Percentiles rank a stretch among this genome's conserved stretches.
Conservation (phyloP, 2,329 filamentous ascomycete genomes). For the Juglanconis juglandina region DNA sequence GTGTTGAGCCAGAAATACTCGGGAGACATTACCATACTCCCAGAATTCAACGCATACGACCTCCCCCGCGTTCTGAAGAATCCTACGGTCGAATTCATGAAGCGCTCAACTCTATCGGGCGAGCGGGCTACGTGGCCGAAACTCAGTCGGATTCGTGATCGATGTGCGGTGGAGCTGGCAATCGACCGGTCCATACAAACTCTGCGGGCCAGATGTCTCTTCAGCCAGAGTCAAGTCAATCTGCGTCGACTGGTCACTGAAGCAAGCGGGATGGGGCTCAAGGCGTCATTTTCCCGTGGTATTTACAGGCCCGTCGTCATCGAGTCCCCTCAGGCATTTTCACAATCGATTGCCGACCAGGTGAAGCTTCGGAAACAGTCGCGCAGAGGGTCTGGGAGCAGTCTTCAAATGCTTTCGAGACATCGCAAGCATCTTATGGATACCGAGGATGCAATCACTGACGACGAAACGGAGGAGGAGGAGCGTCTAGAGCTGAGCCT, state of each 20-base stretch:
- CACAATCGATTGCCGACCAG: neutral
- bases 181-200: constrained; percentile 71
- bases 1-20: constrained; percentile 89
- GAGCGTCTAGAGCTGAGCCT: constrained; percentile 24
- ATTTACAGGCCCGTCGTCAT: constrained; percentile 20
- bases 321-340: constrained; percentile 7
- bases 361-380: constrained; percentile 23
- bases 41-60: constrained; percentile 70
- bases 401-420: constrained; percentile 37
- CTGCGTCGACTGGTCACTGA: constrained; percentile 45
- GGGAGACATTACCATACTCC: constrained; percentile 91
- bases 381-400: constrained; percentile 50
- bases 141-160: constrained; percentile 77
- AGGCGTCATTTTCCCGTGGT: constrained; percentile 7
- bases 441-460: constrained; percentile 36
- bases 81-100: constrained; percentile 83
- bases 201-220: constrained; percentile 65
- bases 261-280: constrained; percentile 26
- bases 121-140: constrained; percentile 92
- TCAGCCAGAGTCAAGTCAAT: constrained; percentile 63
- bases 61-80: constrained; percentile 78
- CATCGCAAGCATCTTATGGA: constrained; percentile 33
- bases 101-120: constrained; percentile 70
- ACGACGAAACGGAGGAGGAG: constrained; percentile 28
- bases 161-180: constrained; percentile 83